A percentile compares a stretch with the other conserved stretches of the same genome.
These are phyloP conservation scores for Chaetothyriales sp. DNA, from an alignment of 2,329 filamentous ascomycete genomes.

Conservation along the genomic window DNA sequence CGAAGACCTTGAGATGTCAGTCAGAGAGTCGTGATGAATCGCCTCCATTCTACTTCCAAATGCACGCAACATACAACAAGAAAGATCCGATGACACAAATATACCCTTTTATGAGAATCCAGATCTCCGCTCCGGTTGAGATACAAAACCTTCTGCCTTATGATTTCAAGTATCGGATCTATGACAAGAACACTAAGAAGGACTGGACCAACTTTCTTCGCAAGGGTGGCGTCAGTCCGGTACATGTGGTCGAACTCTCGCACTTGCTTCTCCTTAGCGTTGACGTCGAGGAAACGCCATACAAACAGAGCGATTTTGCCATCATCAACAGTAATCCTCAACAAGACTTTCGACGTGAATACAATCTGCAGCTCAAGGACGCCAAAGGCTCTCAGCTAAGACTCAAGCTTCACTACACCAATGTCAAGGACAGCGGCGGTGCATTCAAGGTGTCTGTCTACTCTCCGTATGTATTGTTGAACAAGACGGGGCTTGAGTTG, in stretches of 20 bases:
- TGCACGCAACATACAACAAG: slow-evolving; percentile 73
- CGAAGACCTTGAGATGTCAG: slow-evolving; percentile 74
- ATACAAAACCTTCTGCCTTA: slow-evolving; percentile 90
- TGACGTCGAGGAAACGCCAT: slow-evolving; percentile 91
- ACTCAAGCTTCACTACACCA: slow-evolving; percentile 79
- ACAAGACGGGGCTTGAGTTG: slow-evolving; percentile 84
- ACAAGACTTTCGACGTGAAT: slow-evolving; percentile 79
- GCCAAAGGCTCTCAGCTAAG: slow-evolving; percentile 64
- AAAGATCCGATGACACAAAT: slow-evolving; percentile 68
- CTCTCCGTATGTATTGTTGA: slow-evolving; percentile 86
- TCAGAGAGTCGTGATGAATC: slow-evolving; percentile 66
- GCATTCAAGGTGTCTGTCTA: slow-evolving; percentile 93
- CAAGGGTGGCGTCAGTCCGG: slow-evolving; percentile 91
- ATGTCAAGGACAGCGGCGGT: slow-evolving; percentile 79
- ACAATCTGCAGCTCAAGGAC: slow-evolving; percentile 68
- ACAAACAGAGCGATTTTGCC: slow-evolving; percentile 89
- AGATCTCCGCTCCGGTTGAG: slow-evolving; percentile 81
- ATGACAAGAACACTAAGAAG: slow-evolving; percentile 96
- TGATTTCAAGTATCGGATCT: slow-evolving; percentile 98
- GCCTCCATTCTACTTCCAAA: slow-evolving; percentile 89
- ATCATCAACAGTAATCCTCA: slow-evolving; percentile 86
- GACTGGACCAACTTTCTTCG: slow-evolving; percentile 98
- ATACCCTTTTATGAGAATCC: slow-evolving; percentile 90
- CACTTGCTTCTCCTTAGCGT: slow-evolving; percentile 85
- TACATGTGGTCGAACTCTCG: slow-evolving; percentile 91